Conservation (phyloP, 352 stramenopile species). For the Phytopythium chamaehyphon region DNA sequence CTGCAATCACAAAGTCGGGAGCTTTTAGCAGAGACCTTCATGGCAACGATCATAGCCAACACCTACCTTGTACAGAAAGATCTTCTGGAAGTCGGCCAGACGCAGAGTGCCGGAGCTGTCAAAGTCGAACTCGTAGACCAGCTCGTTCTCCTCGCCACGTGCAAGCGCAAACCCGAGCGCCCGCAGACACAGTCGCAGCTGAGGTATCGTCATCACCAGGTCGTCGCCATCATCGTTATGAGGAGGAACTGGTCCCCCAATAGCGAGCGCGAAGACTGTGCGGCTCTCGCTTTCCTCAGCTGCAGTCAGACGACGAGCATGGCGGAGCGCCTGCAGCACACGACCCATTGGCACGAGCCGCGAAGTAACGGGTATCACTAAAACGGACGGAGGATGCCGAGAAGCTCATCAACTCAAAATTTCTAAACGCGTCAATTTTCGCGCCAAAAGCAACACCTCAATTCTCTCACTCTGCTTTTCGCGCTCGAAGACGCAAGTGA, state of each 20-base stretch:
- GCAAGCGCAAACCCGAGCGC: constrained; percentile 22
- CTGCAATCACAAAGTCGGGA: constrained; percentile 5
- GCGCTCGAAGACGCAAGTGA: too few species aligned
- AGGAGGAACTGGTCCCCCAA: not conserved
- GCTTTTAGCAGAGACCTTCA: not conserved
- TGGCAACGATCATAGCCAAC: too few species aligned
- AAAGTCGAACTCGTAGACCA: constrained; percentile 51
- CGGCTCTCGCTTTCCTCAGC: constrained; percentile 23
- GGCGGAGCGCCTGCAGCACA: not conserved
- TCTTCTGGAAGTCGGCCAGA: constrained; percentile 34
- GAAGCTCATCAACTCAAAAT: too few species aligned
- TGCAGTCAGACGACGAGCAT: constrained; percentile 9
- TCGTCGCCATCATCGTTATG: not conserved
- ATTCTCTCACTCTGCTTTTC: too few species aligned
- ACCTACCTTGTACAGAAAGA: constrained; percentile 39
- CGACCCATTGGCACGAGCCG: constrained; percentile 1
- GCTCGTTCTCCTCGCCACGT: constrained; percentile 16
- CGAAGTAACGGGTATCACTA: too few species aligned
- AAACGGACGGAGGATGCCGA: too few species aligned
- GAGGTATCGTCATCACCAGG: constrained; percentile 16
- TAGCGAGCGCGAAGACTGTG: constrained; percentile 17
- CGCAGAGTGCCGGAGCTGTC: constrained; percentile 20
- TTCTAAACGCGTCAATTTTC: too few species aligned
- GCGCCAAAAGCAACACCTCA: too few species aligned
- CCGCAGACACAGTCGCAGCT: constrained; percentile 30